Conservation (phyloP, 2,329 filamentous ascomycete genomes). For the Pyricularia pennisetigena region DNA sequence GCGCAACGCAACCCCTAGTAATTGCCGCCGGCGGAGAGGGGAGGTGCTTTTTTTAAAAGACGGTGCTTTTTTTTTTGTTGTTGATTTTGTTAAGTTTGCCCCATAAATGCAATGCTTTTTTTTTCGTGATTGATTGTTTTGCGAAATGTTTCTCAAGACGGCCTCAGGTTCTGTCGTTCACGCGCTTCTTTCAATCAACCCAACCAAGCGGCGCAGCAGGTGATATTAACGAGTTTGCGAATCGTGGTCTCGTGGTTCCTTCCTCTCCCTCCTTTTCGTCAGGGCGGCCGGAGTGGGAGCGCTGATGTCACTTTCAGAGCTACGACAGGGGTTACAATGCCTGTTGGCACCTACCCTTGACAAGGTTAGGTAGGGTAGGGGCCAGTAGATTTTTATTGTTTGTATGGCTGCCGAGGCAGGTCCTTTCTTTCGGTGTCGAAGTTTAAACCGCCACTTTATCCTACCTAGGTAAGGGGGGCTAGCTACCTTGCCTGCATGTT, state of each 20-base stretch:
- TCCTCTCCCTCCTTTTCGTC: not conserved
- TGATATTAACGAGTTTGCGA: not conserved
- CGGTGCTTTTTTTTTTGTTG: not conserved
- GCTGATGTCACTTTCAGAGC: not conserved
- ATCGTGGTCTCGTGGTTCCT: not conserved
- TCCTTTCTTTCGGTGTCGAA: not conserved
- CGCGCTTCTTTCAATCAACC: not conserved
- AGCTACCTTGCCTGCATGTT: not conserved
- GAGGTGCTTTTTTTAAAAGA: not conserved
- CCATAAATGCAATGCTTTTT: not conserved
- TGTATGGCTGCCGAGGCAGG: not conserved
- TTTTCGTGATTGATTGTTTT: not conserved
- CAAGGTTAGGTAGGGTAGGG: not conserved
- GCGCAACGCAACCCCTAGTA: not conserved
- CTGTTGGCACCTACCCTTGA: not conserved
- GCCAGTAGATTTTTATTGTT: not conserved
- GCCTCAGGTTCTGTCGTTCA: not conserved
- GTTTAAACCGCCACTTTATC: not conserved
- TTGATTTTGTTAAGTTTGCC: not conserved
- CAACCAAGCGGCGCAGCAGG: not conserved
- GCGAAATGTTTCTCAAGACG: not conserved
- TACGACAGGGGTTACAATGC: not conserved
- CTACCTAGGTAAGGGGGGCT: not conserved
- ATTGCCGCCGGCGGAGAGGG: not conserved
- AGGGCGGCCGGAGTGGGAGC: not conserved